phyloP scores from a whole-genome alignment of 768 basidiomycete species.

The Xerocomellus intermedius region DNA sequence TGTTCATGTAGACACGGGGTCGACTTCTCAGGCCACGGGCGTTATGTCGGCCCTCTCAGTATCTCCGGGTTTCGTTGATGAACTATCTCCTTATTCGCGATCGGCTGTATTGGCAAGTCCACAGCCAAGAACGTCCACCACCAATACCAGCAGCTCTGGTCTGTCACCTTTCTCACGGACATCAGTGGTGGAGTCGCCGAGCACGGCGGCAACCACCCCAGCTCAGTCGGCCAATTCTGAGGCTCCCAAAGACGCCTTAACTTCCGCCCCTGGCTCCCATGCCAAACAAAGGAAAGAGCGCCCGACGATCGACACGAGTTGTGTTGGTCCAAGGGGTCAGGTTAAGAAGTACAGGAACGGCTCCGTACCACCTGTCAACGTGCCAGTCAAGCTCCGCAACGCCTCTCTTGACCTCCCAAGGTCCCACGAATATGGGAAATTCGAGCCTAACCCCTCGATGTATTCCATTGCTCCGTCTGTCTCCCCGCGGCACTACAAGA shows the following conservation, averaged over 20 bases:
- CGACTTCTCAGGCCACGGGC: constrained; percentile 21
- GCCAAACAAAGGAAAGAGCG: constrained; percentile 29
- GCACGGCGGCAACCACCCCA: constrained; percentile 29
- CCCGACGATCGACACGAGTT: constrained; percentile 33
- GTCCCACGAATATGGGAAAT: constrained; percentile 21
- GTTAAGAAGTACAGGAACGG: constrained; percentile 32
- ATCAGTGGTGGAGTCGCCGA: constrained; percentile 26
- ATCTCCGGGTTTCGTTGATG: constrained; percentile 20
- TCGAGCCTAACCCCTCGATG: constrained; percentile 30
- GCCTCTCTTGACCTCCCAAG: constrained; percentile 32
- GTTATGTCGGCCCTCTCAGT: constrained; percentile 9
- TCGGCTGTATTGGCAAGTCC: constrained; percentile 23
- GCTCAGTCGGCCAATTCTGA: constrained; percentile 24
- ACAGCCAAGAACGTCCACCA: constrained; percentile 25
- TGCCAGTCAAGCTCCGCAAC: constrained; percentile 29
- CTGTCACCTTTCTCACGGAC: constrained; percentile 31
- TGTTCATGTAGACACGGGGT: constrained; percentile 30
- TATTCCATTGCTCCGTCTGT: constrained; percentile 31
- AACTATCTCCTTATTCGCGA: constrained; percentile 19
- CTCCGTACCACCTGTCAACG: constrained; percentile 31
- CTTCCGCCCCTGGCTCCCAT: constrained; percentile 16
- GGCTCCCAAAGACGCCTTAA: constrained; percentile 6
- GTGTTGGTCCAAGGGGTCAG: constrained; percentile 31
- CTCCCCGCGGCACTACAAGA: constrained; percentile 24
- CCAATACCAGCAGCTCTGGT: constrained; percentile 22